Conservation (phyloP, 371 early-diverging fungal genomes). For the Syncephalis fuscata region DNA sequence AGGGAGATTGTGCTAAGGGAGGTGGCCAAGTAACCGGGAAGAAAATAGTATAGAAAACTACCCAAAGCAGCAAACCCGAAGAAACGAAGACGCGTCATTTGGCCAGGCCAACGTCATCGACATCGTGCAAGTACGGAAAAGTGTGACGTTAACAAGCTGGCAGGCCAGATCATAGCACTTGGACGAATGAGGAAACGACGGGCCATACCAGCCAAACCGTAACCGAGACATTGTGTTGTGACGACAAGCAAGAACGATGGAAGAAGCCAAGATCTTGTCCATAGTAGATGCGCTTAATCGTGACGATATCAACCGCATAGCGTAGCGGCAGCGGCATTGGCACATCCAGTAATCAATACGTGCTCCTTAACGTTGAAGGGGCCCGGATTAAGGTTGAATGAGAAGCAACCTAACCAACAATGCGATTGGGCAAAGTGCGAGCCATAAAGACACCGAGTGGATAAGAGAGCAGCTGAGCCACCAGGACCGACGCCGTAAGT, state of each 20-base stretch:
- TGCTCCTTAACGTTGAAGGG: slow-evolving; percentile 70
- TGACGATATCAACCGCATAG: slow-evolving; percentile 60
- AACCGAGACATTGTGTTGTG: slow-evolving; percentile 61
- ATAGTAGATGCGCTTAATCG: slow-evolving; percentile 45
- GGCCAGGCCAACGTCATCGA: slow-evolving; percentile 10
- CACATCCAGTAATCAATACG: slow-evolving; percentile 28
- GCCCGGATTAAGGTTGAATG: slow-evolving; percentile 42
- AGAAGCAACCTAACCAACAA: not conserved
- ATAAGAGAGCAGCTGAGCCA: slow-evolving; percentile 46
- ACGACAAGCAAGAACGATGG: slow-evolving; percentile 37
- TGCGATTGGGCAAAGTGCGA: not conserved
- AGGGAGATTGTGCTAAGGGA: slow-evolving; percentile 23
- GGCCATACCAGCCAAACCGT: slow-evolving; percentile 69
- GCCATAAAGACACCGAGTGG: slow-evolving; percentile 39
- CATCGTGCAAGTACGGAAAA: slow-evolving; percentile 50
- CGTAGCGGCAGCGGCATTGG: slow-evolving; percentile 45
- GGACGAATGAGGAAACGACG: slow-evolving; percentile 69
- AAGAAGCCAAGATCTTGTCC: slow-evolving; percentile 40
- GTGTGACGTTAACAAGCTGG: slow-evolving; percentile 52
- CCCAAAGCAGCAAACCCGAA: slow-evolving; percentile 35
- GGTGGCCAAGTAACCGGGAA: slow-evolving; percentile 38
- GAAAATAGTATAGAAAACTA: slow-evolving; percentile 29
- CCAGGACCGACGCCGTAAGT: slow-evolving; percentile 35
- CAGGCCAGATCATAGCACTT: slow-evolving; percentile 77
- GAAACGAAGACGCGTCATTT: slow-evolving; percentile 25